Percentiles rank a stretch among this genome's conserved stretches.
Evolutionary conservation across 192 early-diverging fungal species (phyloP).

Genomic region (Rhizoclosmatium globosum): DNA sequence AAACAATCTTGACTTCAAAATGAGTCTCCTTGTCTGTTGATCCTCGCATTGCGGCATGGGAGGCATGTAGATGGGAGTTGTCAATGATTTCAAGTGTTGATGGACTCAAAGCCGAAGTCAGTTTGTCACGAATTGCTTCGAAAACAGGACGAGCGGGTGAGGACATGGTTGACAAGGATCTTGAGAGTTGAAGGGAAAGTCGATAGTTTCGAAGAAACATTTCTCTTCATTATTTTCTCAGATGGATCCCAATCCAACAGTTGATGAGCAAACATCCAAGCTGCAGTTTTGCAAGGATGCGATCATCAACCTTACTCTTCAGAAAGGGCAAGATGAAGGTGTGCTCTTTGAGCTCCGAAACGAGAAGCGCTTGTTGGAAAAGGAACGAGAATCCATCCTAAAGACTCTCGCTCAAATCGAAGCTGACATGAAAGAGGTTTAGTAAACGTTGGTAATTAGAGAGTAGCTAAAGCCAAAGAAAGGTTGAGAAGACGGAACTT

Average conservation of each 20-base stretch:
- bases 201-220: not conserved
- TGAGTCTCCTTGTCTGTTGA: constrained; percentile 77
- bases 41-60: constrained; percentile 78
- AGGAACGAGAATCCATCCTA: not conserved
- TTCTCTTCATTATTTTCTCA: no score
- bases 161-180: constrained; percentile 14
- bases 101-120: constrained; percentile 63
- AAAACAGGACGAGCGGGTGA: constrained; percentile 1
- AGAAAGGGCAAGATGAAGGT: constrained; percentile 2
- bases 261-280: not conserved
- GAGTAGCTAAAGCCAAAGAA: no score
- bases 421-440: constrained; percentile 7
- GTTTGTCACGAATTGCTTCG: constrained; percentile 31
- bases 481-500: no score
- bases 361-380: constrained; percentile 5
- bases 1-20: constrained; percentile 77
- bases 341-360: not conserved
- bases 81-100: constrained; percentile 72
- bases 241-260: no score
- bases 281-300: not conserved
- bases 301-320: not conserved
- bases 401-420: not conserved
- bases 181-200: not conserved
- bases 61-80: constrained; percentile 79
- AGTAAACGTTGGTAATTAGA: not conserved